These are phyloP conservation scores for Pseudodiploospora longispora DNA, from an alignment of 2,329 filamentous ascomycete species.

Conservation along the genomic window DNA sequence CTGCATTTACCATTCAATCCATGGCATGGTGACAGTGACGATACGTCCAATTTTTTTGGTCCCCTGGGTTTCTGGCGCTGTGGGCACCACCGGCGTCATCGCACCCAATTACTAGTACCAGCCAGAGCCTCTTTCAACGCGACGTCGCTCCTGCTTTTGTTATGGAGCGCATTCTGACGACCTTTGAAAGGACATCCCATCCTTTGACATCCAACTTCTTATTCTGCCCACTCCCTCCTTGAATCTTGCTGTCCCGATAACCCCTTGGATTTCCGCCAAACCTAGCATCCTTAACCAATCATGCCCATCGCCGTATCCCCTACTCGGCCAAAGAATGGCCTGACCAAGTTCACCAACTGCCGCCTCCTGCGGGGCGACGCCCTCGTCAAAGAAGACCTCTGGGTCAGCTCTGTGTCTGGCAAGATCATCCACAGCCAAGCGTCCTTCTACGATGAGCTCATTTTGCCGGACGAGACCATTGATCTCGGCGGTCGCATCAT, in stretches of 20 bases:
- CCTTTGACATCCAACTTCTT: slow-evolving; percentile 2
- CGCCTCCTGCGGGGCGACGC: slow-evolving; percentile 60
- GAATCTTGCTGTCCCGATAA: neutral
- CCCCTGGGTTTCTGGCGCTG: slow-evolving; percentile 1
- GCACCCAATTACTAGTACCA: slow-evolving; percentile 5
- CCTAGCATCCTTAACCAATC: slow-evolving; percentile 11
- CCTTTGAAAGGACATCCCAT: slow-evolving; percentile 2
- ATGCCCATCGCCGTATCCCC: slow-evolving; percentile 42
- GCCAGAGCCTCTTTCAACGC: slow-evolving; percentile 2
- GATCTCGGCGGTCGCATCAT: slow-evolving; percentile 78
- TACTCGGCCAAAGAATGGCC: slow-evolving; percentile 37
- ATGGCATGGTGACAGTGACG: slow-evolving; percentile 9
- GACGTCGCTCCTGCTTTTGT: slow-evolving; percentile 5
- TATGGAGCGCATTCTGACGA: slow-evolving; percentile 6
- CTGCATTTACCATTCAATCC: neutral
- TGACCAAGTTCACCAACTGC: slow-evolving; percentile 88
- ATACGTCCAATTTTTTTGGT: slow-evolving; percentile 6
- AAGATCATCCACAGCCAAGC: slow-evolving; percentile 69
- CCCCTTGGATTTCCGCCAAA: neutral
- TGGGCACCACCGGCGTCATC: slow-evolving; percentile 8
- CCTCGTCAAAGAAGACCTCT: slow-evolving; percentile 73
- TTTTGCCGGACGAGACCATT: slow-evolving; percentile 64
- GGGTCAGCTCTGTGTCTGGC: slow-evolving; percentile 74
- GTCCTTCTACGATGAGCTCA: slow-evolving; percentile 59
- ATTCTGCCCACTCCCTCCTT: slow-evolving; percentile 3